Percentiles rank a stretch among this genome's conserved stretches.
Conservation (phyloP, 1,284 basidiomycete genomes). For the Ganoderma sinense region DNA sequence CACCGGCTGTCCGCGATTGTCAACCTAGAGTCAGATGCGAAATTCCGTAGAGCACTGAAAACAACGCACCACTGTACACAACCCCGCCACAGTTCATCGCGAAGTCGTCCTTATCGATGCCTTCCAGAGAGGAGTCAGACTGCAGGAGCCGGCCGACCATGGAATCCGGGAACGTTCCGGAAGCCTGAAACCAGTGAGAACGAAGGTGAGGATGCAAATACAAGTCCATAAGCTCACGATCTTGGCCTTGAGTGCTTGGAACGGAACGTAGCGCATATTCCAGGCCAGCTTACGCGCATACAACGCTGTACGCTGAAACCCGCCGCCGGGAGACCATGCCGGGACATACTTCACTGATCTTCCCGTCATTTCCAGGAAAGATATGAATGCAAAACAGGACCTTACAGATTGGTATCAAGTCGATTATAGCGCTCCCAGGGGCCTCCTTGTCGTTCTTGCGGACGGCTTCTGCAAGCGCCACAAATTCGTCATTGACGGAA, state of each 20-base stretch:
- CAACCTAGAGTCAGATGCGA: background rate
- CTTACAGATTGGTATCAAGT: conserved; percentile 28
- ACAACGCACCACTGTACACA: conserved; percentile 21
- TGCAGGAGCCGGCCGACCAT: conserved; percentile 15
- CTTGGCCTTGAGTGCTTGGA: conserved; percentile 5
- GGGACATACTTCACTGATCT: conserved; percentile 27
- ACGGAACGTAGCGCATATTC: conserved; percentile 17
- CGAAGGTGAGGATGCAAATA: background rate
- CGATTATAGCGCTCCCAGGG: conserved; percentile 29
- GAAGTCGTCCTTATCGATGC: conserved; percentile 6
- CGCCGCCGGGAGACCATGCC: conserved; percentile 28
- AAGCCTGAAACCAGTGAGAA: background rate
- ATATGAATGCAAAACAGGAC: background rate
- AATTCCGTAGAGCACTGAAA: too few species aligned
- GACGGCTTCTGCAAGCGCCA: conserved; percentile 22
- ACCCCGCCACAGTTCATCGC: conserved; percentile 19
- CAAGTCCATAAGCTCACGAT: background rate
- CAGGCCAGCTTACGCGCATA: background rate
- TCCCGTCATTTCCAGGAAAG: background rate
- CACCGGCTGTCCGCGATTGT: conserved; percentile 12
- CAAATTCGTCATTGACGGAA: conserved; percentile 19
- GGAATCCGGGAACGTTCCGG: conserved; percentile 8
- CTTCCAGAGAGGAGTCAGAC: background rate
- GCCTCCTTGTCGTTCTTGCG: conserved; percentile 15
- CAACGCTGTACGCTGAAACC: conserved; percentile 20